A percentile compares a stretch with the other conserved stretches of the same genome.
These are phyloP conservation scores for Gonapodya sp. DNA, from an alignment of 192 early-diverging fungal genomes.

Conservation along the genomic window DNA sequence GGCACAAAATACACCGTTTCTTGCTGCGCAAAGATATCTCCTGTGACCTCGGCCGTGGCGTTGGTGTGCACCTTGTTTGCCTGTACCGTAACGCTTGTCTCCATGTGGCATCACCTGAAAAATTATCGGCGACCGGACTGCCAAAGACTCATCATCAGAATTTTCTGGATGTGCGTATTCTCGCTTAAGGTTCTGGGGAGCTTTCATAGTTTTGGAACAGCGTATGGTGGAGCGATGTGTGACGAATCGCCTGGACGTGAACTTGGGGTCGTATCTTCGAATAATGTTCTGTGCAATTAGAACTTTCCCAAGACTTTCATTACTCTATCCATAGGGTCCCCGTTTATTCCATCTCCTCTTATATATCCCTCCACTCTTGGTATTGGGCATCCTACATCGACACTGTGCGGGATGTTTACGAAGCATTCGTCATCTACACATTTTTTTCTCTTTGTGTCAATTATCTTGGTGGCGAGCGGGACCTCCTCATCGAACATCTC, in stretches of 20 bases:
- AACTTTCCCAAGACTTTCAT: background rate
- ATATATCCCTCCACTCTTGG: constrained; percentile 62
- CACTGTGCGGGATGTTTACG: constrained; percentile 84
- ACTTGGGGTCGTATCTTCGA: too few species aligned
- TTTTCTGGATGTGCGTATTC: constrained; percentile 28
- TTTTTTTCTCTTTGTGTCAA: constrained; percentile 83
- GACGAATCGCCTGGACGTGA: too few species aligned
- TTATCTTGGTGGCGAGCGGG: constrained; percentile 82
- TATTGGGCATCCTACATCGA: constrained; percentile 75
- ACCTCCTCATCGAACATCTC: constrained; percentile 61
- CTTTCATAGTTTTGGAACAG: background rate
- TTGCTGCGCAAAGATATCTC: background rate
- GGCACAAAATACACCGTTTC: background rate
- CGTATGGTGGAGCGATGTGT: background rate
- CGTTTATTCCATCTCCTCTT: constrained; percentile 77
- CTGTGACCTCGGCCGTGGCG: background rate
- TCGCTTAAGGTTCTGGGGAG: too few species aligned
- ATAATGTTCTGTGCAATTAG: background rate
- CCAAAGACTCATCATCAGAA: constrained; percentile 57
- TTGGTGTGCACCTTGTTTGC: background rate
- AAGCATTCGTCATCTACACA: constrained; percentile 92
- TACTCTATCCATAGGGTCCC: constrained; percentile 55
- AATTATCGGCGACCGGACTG: constrained; percentile 39
- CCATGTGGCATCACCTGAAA: constrained; percentile 32
- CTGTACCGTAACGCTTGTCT: constrained; percentile 16